Base-by-base conservation (phyloP, 257 asterid species). In the Galeopsis tetrahit region DNA sequence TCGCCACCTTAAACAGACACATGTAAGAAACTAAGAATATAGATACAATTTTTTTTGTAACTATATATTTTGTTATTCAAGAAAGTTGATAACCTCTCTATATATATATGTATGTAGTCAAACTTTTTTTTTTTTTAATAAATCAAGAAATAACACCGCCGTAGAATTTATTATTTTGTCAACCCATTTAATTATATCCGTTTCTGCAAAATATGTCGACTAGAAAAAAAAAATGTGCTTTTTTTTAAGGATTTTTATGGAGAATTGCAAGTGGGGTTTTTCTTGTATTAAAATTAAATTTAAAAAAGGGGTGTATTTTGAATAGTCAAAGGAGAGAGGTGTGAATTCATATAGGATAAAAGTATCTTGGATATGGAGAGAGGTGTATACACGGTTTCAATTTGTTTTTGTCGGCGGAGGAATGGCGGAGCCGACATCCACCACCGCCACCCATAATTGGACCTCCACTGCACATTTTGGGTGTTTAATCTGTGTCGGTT, bases 1-100 rank as follows among this genome's bases (percentile, higher is more conserved):
- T 81, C 83, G 86, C 90, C 90, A 83, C 83, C 80, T 83, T 83
- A 35, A 69, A 64, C 10, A 32, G 74, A 74, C 82, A 78, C 83
- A 73, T 78, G 58, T 31, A 56, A 13, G 4, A 9, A 15, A 8
- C 44, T 31, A 7, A n/a, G 28, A 5, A 34, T 31, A 57, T 32
- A 55, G 51, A 65, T 34, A 51, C 13, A 34, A 3, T 7, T 13
- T n/a, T 10, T 46, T 34, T 3, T 52, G 7, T 56, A 52, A 32
- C 63, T 70, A 4, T 60, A 44, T 14, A 33, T 43, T 55, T 3
- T 9, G 3, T 48, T 6, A 17, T 49, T 70, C 14, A 56, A 57
- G 64, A 81, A 66, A 48, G 78, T 71, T 74, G 81, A 21, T 21
- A 21, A 21, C 28, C 28, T 21, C 28, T 21, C 28, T 21, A 0